A percentile compares a stretch with the other conserved stretches of the same genome.
Conservation (phyloP, 2,329 filamentous ascomycete species). For the Exophiala aquamarina region DNA sequence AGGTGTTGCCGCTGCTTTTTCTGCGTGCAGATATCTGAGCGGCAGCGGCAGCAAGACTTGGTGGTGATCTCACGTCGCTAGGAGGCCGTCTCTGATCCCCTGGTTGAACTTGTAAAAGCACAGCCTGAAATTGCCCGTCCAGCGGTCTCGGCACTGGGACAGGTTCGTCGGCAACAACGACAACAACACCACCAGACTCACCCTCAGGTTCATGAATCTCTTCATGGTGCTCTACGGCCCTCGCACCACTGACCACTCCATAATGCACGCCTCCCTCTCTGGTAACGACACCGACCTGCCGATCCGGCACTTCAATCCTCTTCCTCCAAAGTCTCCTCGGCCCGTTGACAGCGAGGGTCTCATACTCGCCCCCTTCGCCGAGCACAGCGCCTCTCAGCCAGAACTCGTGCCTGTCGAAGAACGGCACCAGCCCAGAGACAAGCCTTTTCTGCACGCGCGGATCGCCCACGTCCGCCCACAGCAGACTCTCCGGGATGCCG, state of each 20-base stretch:
- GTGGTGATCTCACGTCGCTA: too few relatives aligned
- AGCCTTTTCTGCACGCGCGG: conserved; percentile 47
- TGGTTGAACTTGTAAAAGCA: conserved; percentile 23
- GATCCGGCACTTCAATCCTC: conserved; percentile 62
- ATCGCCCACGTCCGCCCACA: conserved; percentile 78
- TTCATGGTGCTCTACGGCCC: conserved; percentile 49
- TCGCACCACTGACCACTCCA: conserved; percentile 62
- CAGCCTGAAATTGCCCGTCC: conserved; percentile 59
- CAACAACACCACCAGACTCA: conserved; percentile 10
- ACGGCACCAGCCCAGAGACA: conserved; percentile 53
- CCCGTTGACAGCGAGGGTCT: conserved; percentile 85
- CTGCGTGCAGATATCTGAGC: too few relatives aligned
- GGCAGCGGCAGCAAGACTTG: too few relatives aligned
- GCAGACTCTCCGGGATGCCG: conserved; percentile 74
- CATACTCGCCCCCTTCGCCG: conserved; percentile 94
- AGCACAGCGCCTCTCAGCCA: conserved; percentile 68
- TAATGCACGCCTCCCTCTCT: conserved; percentile 79
- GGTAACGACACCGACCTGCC: conserved; percentile 53
- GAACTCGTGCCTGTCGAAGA: conserved; percentile 51
- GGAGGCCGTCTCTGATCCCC: too few relatives aligned
- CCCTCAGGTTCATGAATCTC: not conserved
- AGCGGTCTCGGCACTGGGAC: conserved; percentile 65
- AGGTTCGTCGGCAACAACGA: conserved; percentile 25
- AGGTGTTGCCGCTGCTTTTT: too few relatives aligned
- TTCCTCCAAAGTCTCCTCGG: conserved; percentile 71